Percentiles rank a stretch among this genome's conserved stretches.
These are phyloP conservation scores for Dendrothele bispora DNA, from an alignment of 768 basidiomycete genomes.

Conservation along the genomic window DNA sequence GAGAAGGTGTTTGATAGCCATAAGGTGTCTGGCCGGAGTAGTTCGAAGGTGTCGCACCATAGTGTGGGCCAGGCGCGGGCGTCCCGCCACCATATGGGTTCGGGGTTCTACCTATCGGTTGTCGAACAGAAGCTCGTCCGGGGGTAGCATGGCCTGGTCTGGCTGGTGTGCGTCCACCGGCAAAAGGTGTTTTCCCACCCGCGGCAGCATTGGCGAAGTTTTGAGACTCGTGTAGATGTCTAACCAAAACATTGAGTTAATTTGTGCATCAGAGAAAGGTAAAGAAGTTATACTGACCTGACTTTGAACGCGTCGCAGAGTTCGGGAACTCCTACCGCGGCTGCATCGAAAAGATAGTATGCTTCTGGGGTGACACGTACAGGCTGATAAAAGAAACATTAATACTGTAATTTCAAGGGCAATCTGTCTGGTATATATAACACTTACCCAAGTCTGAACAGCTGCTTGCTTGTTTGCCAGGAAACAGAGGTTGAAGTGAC, in stretches of 20 bases:
- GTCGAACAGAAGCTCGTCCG: constrained; percentile 77
- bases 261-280: constrained; percentile 2
- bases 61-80: constrained; percentile 27
- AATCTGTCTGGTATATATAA: constrained; percentile 1
- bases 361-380: constrained; percentile 86
- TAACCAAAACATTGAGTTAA: constrained; percentile 23
- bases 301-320: constrained; percentile 98
- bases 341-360: constrained; percentile 87
- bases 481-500: constrained; percentile 93
- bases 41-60: constrained; percentile 38
- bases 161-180: constrained; percentile 74
- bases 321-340: constrained; percentile 89
- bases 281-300: constrained; percentile 39
- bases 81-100: constrained; percentile 67
- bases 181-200: constrained; percentile 80
- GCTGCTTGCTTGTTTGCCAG: constrained; percentile 87
- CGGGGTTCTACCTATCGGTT: constrained; percentile 60
- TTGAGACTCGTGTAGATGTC: constrained; percentile 81
- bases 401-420: constrained; percentile 10
- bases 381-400: constrained; percentile 48
- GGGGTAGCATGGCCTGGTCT: constrained; percentile 76
- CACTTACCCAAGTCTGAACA: constrained; percentile 88
- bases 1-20: constrained; percentile 52
- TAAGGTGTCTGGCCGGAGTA: constrained; percentile 34
- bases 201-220: constrained; percentile 51